Conservation (phyloP, 129 eudicot species). For the Mikania micrantha region DNA sequence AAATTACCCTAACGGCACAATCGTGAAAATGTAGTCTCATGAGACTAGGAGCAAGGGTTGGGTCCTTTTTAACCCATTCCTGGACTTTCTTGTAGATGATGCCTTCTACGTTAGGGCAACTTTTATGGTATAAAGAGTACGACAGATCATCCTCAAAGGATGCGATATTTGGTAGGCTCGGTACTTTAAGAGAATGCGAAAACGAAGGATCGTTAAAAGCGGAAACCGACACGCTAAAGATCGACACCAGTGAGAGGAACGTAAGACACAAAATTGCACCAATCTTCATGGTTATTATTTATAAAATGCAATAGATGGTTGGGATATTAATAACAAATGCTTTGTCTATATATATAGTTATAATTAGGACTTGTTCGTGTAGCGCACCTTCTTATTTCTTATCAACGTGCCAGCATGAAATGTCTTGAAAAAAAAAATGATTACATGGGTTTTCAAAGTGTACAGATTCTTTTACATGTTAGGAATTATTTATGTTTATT, state of each 20-base stretch:
- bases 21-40: conserved; percentile 73
- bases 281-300: conserved; percentile 13
- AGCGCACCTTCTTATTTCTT: conserved; percentile 6
- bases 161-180: conserved; percentile 7
- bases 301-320: too few relatives aligned
- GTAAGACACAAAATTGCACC: not conserved
- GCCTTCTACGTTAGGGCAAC: conserved; percentile 47
- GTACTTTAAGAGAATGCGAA: conserved; percentile 22
- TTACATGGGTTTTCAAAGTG: too few relatives aligned
- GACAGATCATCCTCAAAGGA: conserved; percentile 35
- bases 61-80: conserved; percentile 52
- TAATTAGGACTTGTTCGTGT: conserved; percentile 7
- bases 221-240: conserved; percentile 9
- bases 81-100: conserved; percentile 46
- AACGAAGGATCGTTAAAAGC: conserved; percentile 9
- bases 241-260: too few relatives aligned
- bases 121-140: conserved; percentile 32
- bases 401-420: conserved; percentile 31
- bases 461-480: too few relatives aligned
- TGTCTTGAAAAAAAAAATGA: too few relatives aligned
- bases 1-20: conserved; percentile 77
- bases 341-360: not conserved
- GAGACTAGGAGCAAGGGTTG: conserved; percentile 68
- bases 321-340: too few relatives aligned
- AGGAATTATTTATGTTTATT: too few relatives aligned